Base-by-base conservation (phyloP, 2,329 filamentous ascomycete species). In the Stagonosporopsis vannaccii region DNA sequence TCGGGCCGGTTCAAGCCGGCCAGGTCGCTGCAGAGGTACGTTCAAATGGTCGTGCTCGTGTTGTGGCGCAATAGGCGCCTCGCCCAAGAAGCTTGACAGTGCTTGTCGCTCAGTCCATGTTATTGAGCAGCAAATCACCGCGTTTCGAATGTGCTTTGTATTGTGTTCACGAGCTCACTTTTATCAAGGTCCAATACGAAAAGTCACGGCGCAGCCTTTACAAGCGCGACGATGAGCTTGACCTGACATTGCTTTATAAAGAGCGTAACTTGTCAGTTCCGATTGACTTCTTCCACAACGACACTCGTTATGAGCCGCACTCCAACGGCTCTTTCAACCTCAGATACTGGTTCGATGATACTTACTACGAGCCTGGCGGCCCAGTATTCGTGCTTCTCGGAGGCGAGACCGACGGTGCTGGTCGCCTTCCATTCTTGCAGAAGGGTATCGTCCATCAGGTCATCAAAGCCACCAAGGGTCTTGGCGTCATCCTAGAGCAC, bases 241-340 rank as follows among this genome's bases (percentile, higher is more conserved):
- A 81, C 54, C 75, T 71, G 2, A 60, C 63, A 3, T 40, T 68
- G 17, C 65, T 79, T 9, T 85, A 83, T 63, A 78, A 81, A 3
- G 78, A 74, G 25, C 70, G 83, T 68, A 84, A 82, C 60, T 70
- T 87, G 54, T 81, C 81, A 0, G 81, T 84, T 1, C 85, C 84
- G 0, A 80, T 96, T 30, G 91, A 96, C 74, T 90, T 95, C 71
- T 96, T 95, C 77, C 90, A 90, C 76, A 91, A 94, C 68, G 88
- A 92, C 51, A 84, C 86, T 2, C 79, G 81, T 44, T 96, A 96
- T 70, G 90, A 88, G 72, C 91, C 92, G 32, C 91, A 96, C 74
- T 85, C 83, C 8, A 79, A 89, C 63, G 87, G 75, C 23, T 84
- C 78, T 1, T 96, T 92, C 74, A 76, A 85, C 20, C 79, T 94